A percentile compares a stretch with the other conserved stretches of the same genome.
Conservation (phyloP, 306 rosid genomes). For the Sphenostylis stenocarpa region DNA sequence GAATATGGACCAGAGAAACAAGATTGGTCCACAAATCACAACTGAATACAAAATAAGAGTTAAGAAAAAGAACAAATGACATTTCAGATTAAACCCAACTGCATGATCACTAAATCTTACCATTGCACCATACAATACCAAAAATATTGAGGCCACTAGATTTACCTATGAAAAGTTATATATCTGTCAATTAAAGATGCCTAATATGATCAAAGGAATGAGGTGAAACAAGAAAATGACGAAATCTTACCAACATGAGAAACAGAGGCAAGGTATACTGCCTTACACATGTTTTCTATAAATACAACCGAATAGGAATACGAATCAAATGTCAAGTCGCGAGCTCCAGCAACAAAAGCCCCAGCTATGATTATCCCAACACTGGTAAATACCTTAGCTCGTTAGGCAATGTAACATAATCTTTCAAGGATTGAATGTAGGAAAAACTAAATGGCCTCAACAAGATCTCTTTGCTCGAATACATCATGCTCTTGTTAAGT, state of each 20-base stretch:
- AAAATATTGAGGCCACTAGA: conserved; percentile 72
- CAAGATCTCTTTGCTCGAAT: not conserved
- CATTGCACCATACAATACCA: conserved; percentile 91
- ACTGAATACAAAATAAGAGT: conserved; percentile 37
- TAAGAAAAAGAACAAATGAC: not conserved
- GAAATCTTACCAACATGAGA: conserved; percentile 57
- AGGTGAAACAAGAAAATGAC: not conserved
- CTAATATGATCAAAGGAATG: conserved; percentile 2
- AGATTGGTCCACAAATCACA: conserved; percentile 66
- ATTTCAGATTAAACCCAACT: not conserved
- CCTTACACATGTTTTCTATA: conserved; percentile 64
- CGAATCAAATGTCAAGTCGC: conserved; percentile 65
- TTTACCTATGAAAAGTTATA: conserved; percentile 54
- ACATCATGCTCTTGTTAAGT: not conserved
- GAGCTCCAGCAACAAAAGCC: conserved; percentile 68
- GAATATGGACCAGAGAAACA: conserved; percentile 60
- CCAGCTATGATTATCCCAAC: conserved; percentile 64
- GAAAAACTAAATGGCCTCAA: not conserved
- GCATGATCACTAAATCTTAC: conserved; percentile 46
- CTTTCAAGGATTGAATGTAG: not conserved
- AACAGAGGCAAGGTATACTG: conserved; percentile 65
- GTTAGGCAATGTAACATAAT: conserved; percentile 31
- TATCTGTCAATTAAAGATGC: not conserved
- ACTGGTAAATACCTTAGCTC: conserved; percentile 52
- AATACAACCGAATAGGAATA: conserved; percentile 58